Conservation (phyloP, 768 basidiomycete genomes). For the Leccinum incarnatum region DNA sequence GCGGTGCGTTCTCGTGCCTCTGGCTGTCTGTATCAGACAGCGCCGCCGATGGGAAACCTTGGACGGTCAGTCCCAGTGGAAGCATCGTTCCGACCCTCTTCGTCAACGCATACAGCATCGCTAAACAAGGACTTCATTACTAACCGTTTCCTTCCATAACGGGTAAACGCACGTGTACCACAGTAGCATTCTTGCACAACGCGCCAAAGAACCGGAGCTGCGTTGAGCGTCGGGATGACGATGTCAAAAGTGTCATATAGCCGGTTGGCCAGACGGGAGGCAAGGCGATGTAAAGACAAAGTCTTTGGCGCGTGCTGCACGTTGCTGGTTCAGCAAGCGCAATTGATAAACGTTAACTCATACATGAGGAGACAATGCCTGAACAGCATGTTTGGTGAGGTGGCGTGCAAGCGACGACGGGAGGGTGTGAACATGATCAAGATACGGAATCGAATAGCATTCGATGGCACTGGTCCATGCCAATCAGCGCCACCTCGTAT, state of each 20-base stretch:
- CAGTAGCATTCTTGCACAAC: constrained; percentile 57
- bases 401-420: constrained; percentile 62
- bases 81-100: constrained; percentile 57
- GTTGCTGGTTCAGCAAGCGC: constrained; percentile 11
- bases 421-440: constrained; percentile 64
- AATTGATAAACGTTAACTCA: constrained; percentile 4
- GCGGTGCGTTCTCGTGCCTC: constrained; percentile 61
- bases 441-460: constrained; percentile 72
- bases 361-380: constrained; percentile 71
- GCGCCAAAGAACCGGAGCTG: constrained; percentile 76
- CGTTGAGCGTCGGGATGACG: constrained; percentile 70
- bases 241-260: constrained; percentile 55
- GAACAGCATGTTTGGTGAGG: constrained; percentile 66
- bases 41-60: constrained; percentile 46
- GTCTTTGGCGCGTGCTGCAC: constrained; percentile 64
- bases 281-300: constrained; percentile 53
- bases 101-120: constrained; percentile 60
- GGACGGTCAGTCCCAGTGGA: constrained; percentile 59
- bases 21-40: constrained; percentile 44
- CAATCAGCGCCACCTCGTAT: constrained; percentile 5
- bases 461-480: constrained; percentile 60
- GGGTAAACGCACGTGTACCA: constrained; percentile 64
- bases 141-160: not conserved
- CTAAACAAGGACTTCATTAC: constrained; percentile 27
- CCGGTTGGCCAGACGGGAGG: constrained; percentile 59